Base-by-base conservation (phyloP, 2,329 filamentous ascomycete species). In the Lachnellula suecica region DNA sequence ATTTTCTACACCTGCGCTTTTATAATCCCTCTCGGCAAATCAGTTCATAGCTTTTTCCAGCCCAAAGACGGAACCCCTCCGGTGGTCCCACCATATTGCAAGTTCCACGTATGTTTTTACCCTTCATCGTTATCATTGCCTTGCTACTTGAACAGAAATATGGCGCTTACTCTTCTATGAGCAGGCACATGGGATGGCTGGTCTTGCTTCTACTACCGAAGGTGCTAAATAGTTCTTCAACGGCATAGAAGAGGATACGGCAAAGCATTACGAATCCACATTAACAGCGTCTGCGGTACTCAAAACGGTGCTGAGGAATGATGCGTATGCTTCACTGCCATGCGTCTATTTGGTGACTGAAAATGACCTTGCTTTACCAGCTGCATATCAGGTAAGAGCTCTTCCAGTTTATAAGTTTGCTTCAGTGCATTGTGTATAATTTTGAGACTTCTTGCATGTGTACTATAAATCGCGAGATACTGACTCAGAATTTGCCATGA, bases 141-240 rank as follows among this genome's bases (percentile, higher is more conserved):
- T n/a, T n/a, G n/a, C n/a, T n/a, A n/a, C n/a, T n/a, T n/a, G n/a
- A n/a, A n/a, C n/a, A n/a, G n/a, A n/a, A n/a, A n/a, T n/a, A n/a
- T n/a, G n/a, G n/a, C n/a, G n/a, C n/a, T n/a, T n/a, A n/a, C n/a
- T n/a, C n/a, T n/a, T n/a, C n/a, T n/a, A n/a, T n/a, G n/a, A n/a
- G n/a, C n/a, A n/a, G n/a, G n/a, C n/a, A n/a, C n/a, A n/a, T n/a
- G n/a, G n/a, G n/a, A n/a, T n/a, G n/a, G n/a, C n/a, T 2, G 48
- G 43, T 4, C 17, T 53, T 4, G 38, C 29, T 4, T 53, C 53
- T 17, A 45, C 47, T 17, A 27, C 24, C 4, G 43, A 50, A 15
- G 47, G 35, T 2, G 42, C 42, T 23, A 53, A 53, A 19, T 56
- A 44, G 27, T 53, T 56, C 43, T 53, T 56, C 24, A 53, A 56